Evolutionary conservation across 805 yeast genomes (phyloP), one percentile per base, ranked within the genome.

Genomic region (Sungouiella blattae): DNA sequence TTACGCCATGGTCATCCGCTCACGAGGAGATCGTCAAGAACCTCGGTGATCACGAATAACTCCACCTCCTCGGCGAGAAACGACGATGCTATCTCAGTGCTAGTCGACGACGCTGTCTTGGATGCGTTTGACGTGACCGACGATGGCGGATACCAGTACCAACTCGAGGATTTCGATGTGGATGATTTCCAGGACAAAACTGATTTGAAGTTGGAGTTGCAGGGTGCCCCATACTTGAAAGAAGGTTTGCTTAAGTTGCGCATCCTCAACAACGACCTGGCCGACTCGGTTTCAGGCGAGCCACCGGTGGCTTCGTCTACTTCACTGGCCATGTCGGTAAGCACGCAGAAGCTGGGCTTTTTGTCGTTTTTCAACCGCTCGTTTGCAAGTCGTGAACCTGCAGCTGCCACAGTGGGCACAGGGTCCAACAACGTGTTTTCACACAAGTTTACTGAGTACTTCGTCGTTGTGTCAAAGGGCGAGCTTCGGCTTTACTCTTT

Each of bases 161-260:
- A 41, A n/a, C 41, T 63, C 35, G 70, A 67, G 32, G 55, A 62
- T 36, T 68, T 67, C 33, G 56, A 65, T 41, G 60, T 62, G 11
- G 57, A 60, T 26, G 65, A 66, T 36, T 68, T 58, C 48, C 71
- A 67, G 44, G 74, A 65, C 44, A 70, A 70, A 21, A 71, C 69
- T 39, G 87, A 82, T 55, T 67, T 75, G 44, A 75, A 74, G 25
- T 62, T 82, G 38, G 88, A 80, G 49, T 63, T 78, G 30, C 71
- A 71, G 34, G 91, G 91, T 1, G 78, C 89, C 1, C 91, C 93
- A 1, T 83, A 86, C 77, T 69, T 80, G 37, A 80, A 83, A 52
- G 91, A 83, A 58, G 91, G 93, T 1, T 50, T 83, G 24, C 63
- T 80, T 45, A 67, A 73, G 43, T 56, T 65, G 47, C 60, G 57